Conservation (phyloP, 2,329 filamentous ascomycete species). For the Ophiostoma tasmaniense region DNA sequence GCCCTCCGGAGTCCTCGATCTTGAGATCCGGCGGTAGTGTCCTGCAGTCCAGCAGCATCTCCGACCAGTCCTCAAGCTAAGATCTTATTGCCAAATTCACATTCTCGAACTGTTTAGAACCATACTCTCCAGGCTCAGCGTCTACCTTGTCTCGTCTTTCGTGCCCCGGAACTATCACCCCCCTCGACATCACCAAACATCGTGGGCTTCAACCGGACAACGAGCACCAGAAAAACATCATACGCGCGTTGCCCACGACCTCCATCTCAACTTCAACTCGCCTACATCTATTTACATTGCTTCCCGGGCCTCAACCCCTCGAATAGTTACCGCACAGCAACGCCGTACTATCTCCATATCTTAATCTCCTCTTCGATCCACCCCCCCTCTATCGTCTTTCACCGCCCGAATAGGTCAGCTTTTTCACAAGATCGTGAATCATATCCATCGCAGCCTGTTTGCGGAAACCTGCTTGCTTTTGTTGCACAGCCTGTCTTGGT, state of each 20-base stretch:
- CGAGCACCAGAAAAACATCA: background rate
- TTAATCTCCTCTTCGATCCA: conserved; percentile 3
- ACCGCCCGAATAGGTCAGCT: background rate
- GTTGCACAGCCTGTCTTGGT: background rate
- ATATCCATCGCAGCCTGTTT: background rate
- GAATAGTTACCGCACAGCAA: conserved; percentile 1
- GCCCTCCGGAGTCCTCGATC: conserved; percentile 24
- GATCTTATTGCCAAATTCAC: conserved; percentile 39
- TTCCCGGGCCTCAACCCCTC: conserved; percentile 5
- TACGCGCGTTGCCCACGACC: background rate
- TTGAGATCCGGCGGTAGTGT: conserved; percentile 30
- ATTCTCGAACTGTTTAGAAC: conserved; percentile 57
- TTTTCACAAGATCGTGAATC: background rate
- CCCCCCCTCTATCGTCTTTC: conserved; percentile 6
- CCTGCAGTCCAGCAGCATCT: conserved; percentile 80
- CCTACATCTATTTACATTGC: background rate
- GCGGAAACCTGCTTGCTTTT: background rate
- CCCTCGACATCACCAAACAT: conserved; percentile 9
- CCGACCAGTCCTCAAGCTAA: conserved; percentile 53
- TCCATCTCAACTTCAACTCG: background rate
- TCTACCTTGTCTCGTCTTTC: conserved; percentile 30
- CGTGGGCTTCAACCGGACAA: background rate
- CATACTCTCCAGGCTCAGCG: conserved; percentile 35
- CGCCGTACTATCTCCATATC: background rate
- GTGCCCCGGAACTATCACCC: conserved; percentile 17